A percentile compares a stretch with the other conserved stretches of the same genome.
Evolutionary conservation across 2,329 filamentous ascomycete species (phyloP).

Genomic region (Knufia petricola): DNA sequence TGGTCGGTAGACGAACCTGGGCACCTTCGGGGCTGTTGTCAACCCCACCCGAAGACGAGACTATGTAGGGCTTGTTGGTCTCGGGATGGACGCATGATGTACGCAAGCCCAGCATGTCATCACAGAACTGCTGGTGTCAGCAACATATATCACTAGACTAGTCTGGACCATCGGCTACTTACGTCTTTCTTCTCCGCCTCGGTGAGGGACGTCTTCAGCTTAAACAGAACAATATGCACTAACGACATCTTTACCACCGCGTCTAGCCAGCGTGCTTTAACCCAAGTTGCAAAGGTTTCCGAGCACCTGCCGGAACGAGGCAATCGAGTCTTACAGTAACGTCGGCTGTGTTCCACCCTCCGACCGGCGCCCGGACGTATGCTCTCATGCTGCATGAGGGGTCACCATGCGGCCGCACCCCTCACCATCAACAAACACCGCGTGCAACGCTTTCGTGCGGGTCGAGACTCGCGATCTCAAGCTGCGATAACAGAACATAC

Average conservation of each 20-base stretch:
- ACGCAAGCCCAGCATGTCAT: conserved; percentile 47
- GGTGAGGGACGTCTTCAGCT: conserved; percentile 48
- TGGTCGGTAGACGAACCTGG: conserved; percentile 37
- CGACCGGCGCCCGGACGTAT: neutral
- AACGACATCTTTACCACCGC: conserved; percentile 44
- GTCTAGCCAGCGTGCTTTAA: neutral
- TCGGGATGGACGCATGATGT: conserved; percentile 51
- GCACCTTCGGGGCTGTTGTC: conserved; percentile 54
- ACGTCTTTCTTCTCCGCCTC: conserved; percentile 48
- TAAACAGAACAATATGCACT: conserved; percentile 59
- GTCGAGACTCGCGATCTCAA: neutral
- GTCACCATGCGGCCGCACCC: neutral
- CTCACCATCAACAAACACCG: conserved; percentile 5
- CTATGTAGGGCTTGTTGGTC: conserved; percentile 52
- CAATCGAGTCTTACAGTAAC: no score
- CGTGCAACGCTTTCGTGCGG: neutral
- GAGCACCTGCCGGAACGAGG: neutral
- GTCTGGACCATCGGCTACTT: conserved; percentile 21
- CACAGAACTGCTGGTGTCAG: conserved; percentile 39
- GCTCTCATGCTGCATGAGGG: conserved; percentile 6
- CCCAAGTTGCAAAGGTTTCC: neutral
- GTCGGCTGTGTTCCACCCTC: neutral
- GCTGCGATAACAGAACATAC: neutral
- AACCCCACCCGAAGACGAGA: conserved; percentile 46
- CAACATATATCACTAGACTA: neutral